Base-by-base conservation (phyloP, 2,329 filamentous ascomycete species). In the Metarhizium anisopliae region DNA sequence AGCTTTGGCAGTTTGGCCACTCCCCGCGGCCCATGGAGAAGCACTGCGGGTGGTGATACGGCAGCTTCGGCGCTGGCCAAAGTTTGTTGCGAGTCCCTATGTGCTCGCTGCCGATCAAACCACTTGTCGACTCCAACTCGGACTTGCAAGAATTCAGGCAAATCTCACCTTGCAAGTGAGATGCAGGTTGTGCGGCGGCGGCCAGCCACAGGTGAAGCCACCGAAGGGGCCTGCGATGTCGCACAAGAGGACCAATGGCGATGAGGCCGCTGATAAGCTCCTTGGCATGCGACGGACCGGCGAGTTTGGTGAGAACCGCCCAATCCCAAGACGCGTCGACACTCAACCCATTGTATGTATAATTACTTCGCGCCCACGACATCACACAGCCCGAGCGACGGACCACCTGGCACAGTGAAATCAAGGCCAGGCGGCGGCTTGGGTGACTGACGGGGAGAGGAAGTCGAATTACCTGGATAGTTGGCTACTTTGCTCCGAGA, bases 231-330 rank as follows among this genome's bases (percentile, higher is more conserved):
- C 6, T 52, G 32, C 35, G 50, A 55, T 51, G 43, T 56, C 43
- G 55, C 55, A 32, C 51, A 42, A 35, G 32, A 8, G 25, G 53
- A 42, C 51, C 55, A 56, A 56, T 56, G 7, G 51, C 11, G 38
- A 47, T 35, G 51, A 43, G 29, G 25, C 36, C 20, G 18, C 45
- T 36, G 55, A 56, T 51, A 53, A 53, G 55, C 55, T 53, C 45
- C 55, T 53, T 56, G 51, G 25, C 51, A 47, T 43, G 18, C 43
- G 35, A 47, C 8, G 18, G 20, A 35, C 32, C 32, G 25, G 29
- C 13, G 51, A 14, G 14, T 35, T 35, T 49, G 45, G 7, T 30
- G 45, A 49, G 25, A 3, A 30, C 29, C 38, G 45, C 20, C 51
- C 55, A 53, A 56, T 50, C 51, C 51, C 16, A 6, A 45, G 10